Base-by-base conservation (phyloP, 164 flowering plant species). In the Amborella trichopoda region DNA sequence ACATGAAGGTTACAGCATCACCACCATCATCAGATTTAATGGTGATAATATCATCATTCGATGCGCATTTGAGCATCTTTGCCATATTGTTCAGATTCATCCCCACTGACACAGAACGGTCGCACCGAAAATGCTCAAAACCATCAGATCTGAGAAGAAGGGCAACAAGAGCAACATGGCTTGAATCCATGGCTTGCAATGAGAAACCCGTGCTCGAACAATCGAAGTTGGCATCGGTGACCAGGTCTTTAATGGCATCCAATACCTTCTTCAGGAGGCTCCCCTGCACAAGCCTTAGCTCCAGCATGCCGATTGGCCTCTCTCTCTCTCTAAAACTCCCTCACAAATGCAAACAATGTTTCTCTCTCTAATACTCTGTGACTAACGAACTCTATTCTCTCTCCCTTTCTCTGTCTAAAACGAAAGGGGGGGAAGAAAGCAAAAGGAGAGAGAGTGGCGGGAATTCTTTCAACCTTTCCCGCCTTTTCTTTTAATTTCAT, bases 131-230 rank as follows among this genome's bases (percentile, higher is more conserved):
- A 39, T 74, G 79, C 45, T 74, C 79, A 25, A 71, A 74, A 3
- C 79, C 79, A 52, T 74, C 79, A 2, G 74, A 68, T 22, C 76
- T 50, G 43, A 74, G 79, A 28, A 70, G 73, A 13, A 70, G 64
- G 5, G 79, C 58, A 23, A 74, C 76, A 24, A 74, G 68, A 6
- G 75, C 76, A 2, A 74, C 79, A 40, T 74, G 79, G 53, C 76
- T 74, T 17, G 73, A 70, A 46, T 74, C 79, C 76, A 74, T 70
- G 49, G 79, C 79, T 44, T 74, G 76, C 28, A 70, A 67, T 8
- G 79, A 68, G 54, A 74, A 74, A 12, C 79, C 79, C 6, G 74
- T 66, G 40, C 73, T 64, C 2, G 79, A 74, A 46, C 79, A 74
- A 32, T 74, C 79, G 61, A 74, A 74, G 63, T 74, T 74, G 0